A percentile compares a stretch with the other conserved stretches of the same genome.
Evolutionary conservation across 768 basidiomycete species (phyloP).

Genomic region (Rhodotorula graminis): DNA sequence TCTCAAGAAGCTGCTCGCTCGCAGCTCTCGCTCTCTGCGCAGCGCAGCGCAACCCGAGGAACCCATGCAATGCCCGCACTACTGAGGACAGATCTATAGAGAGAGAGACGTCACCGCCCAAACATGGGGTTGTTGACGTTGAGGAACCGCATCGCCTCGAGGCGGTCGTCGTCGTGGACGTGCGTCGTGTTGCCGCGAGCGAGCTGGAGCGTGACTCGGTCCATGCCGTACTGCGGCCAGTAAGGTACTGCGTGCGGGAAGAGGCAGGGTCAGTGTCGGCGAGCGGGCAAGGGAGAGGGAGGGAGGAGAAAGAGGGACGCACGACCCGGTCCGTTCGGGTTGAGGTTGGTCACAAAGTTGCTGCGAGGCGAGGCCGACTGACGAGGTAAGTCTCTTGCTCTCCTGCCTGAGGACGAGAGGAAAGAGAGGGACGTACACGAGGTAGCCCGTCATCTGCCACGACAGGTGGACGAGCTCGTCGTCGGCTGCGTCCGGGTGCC

Average conservation of each 20-base stretch:
- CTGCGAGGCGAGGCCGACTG: neutral
- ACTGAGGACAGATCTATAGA: no score
- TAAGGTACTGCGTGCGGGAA: constrained; percentile 8
- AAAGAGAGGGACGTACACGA: constrained; percentile 13
- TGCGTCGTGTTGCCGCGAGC: constrained; percentile 25
- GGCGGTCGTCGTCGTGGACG: constrained; percentile 24
- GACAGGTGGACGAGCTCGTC: constrained; percentile 9
- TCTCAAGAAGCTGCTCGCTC: no score
- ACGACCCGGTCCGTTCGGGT: constrained; percentile 36
- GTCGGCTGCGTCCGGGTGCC: constrained; percentile 21
- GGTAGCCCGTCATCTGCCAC: constrained; percentile 31
- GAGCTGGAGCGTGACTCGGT: constrained; percentile 30
- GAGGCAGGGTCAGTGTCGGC: neutral
- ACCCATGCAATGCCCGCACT: no score
- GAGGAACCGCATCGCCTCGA: constrained; percentile 34
- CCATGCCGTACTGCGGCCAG: constrained; percentile 37
- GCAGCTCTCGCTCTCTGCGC: no score
- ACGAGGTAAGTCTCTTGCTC: no score
- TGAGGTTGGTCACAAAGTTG: constrained; percentile 27
- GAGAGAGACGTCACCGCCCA: neutral
- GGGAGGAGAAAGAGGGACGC: neutral
- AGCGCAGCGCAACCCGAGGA: no score
- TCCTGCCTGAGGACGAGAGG: neutral
- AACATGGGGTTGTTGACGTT: constrained; percentile 18
- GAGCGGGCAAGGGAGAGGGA: neutral